phyloP scores from a whole-genome alignment of 73 alveolate genomes.

The Tetrahymena thermophila region DNA sequence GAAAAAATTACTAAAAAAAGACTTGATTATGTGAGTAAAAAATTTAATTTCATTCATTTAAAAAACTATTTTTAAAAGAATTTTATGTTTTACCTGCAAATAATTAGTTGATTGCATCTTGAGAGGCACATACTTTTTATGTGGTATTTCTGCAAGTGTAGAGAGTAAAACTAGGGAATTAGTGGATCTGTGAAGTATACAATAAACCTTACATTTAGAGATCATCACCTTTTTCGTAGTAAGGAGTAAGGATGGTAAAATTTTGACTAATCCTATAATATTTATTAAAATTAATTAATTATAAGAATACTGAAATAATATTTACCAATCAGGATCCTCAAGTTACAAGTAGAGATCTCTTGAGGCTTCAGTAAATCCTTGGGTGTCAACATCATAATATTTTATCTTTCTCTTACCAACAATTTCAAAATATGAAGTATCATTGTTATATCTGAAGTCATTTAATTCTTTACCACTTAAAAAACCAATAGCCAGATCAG shows the following conservation, averaged over 20 bases:
- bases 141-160: background rate
- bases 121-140: background rate
- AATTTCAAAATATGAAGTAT: background rate
- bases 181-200: background rate
- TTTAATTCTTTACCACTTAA: background rate
- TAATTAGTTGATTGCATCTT: background rate
- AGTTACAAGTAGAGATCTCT: background rate
- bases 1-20: background rate
- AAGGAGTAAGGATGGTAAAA: background rate
- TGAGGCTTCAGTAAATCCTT: background rate
- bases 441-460: background rate
- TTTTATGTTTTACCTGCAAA: background rate
- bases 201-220: background rate
- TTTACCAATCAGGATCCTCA: background rate
- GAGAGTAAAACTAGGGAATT: background rate
- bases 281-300: background rate
- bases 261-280: background rate
- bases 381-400: background rate
- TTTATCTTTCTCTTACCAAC: background rate
- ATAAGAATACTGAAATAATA: background rate
- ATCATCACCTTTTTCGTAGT: background rate
- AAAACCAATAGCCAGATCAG: conserved; percentile 22
- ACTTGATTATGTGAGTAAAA: background rate
- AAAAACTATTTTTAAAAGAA: background rate
- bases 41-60: background rate